Evolutionary conservation across 2,329 filamentous ascomycete genomes (phyloP), one percentile per base, ranked within the genome.

Genomic region (Xylariaceae sp.): DNA sequence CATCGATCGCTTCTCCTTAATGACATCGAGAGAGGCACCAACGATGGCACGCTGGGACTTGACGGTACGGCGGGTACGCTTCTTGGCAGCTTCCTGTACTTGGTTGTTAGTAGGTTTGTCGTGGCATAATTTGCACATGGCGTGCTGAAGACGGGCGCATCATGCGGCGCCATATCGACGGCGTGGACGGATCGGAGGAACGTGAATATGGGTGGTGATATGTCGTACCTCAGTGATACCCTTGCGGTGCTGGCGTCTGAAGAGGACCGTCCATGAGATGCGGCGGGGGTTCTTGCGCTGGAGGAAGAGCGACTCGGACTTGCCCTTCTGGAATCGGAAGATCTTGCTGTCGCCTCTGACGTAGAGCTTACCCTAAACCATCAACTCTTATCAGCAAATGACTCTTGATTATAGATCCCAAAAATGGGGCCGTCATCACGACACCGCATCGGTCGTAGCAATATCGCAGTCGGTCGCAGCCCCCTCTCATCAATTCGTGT

Each of bases 201-300:
- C 8, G 18, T 27, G 18, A 26, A 9, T 36, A 34, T 38, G 26
- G 40, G 31, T 24, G 21, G 21, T n/a, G 21, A 24, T 24, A 40
- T 34, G 18, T 69, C 85, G 76, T 84, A 97, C 92, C 89, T 98
- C 92, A 80, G 90, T 94, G 76, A 97, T 94, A 84, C 92, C 92
- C 88, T 98, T 98, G 81, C 89, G 92, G 85, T 96, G 90, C 77
- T 94, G 87, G 74, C 90, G 86, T 71, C 92, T 84, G 87, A 87
- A 98, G 54, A 98, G 86, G 63, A 89, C 83, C 58, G 92, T 98
- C 92, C 92, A 98, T 60, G 90, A 83, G 72, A 98, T 97, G 70
- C 90, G 88, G 73, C 92, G 90, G 69, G 92, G 92, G 83, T 98
- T 98, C 88, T 98, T 98, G 81, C 92, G 90, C 82, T 98, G 92